A percentile compares a stretch with the other conserved stretches of the same genome.
These are phyloP conservation scores for Dactylellina haptotyla DNA, from an alignment of 2,329 filamentous ascomycete genomes.

Conservation along the genomic window DNA sequence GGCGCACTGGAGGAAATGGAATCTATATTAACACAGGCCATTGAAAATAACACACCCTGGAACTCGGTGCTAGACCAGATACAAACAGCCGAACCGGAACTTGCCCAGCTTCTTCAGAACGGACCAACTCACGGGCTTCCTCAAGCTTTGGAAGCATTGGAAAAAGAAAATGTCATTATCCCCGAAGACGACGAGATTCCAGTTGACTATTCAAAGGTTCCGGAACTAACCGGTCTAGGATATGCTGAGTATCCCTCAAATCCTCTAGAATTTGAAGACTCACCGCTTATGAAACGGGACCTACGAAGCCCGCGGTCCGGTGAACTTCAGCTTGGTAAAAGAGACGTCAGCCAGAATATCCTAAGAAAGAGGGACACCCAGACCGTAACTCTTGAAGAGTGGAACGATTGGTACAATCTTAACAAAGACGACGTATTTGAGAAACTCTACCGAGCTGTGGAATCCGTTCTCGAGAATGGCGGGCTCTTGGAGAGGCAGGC, in stretches of 20 bases:
- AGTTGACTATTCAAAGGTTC: conserved; percentile 7
- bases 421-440: conserved; percentile 8
- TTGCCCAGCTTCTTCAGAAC: not conserved
- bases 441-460: conserved; percentile 12
- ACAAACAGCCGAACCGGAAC: not conserved
- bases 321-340: not conserved
- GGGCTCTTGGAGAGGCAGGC: conserved; percentile 3
- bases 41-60: not conserved
- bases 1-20: not conserved
- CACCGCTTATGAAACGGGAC: conserved; percentile 1
- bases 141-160: not conserved
- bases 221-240: conserved; percentile 6
- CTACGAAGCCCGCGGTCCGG: not conserved
- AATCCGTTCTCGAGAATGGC: not conserved
- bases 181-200: not conserved
- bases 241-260: not conserved
- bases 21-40: not conserved
- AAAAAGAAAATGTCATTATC: not conserved
- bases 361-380: not conserved
- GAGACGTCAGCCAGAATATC: not conserved
- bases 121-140: not conserved
- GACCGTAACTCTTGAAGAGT: conserved; percentile 3
- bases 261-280: not conserved
- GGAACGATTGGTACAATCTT: conserved; percentile 26
- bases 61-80: not conserved